These are phyloP conservation scores for Penicillium lividum DNA, from an alignment of 495 filamentous ascomycete genomes.

Conservation along the genomic window DNA sequence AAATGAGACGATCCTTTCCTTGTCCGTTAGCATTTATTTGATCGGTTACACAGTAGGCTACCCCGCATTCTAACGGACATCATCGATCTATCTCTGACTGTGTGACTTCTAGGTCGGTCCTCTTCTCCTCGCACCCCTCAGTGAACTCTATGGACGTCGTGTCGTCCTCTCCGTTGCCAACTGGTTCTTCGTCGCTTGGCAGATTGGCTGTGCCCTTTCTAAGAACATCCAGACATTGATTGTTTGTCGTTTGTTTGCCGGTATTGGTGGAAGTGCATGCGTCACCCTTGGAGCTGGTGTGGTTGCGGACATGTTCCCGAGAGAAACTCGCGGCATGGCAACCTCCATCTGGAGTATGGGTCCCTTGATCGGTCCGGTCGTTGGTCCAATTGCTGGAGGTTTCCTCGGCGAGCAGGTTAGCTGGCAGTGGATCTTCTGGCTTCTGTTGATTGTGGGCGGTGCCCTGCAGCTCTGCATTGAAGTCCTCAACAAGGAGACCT, in stretches of 20 bases:
- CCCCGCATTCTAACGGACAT: not conserved
- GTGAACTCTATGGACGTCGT: constrained; percentile 60
- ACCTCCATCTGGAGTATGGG: constrained; percentile 12
- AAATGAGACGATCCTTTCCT: constrained; percentile 47
- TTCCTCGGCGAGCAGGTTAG: constrained; percentile 54
- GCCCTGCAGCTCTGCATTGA: constrained; percentile 43
- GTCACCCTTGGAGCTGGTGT: constrained; percentile 13
- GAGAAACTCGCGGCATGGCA: constrained; percentile 4
- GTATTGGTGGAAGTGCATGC: constrained; percentile 8
- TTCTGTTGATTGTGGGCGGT: constrained; percentile 52
- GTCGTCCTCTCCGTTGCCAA: constrained; percentile 50
- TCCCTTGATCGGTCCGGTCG: constrained; percentile 8
- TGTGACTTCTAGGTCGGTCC: constrained; percentile 33
- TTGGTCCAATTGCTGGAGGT: constrained; percentile 41
- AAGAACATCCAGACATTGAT: constrained; percentile 59
- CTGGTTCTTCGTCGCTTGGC: constrained; percentile 57
- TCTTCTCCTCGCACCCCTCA: constrained; percentile 46
- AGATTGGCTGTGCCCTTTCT: constrained; percentile 68
- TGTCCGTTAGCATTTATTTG: constrained; percentile 58
- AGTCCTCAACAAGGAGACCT: constrained; percentile 54
- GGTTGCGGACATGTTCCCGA: constrained; percentile 12
- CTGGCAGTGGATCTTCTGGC: constrained; percentile 66
- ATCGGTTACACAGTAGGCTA: constrained; percentile 57
- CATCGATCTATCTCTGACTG: not conserved
- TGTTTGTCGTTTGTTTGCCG: constrained; percentile 56